Evolutionary conservation across 1,284 basidiomycete species (phyloP), one percentile per base, ranked within the genome.

Genomic region (Ustilago cynodontis): DNA sequence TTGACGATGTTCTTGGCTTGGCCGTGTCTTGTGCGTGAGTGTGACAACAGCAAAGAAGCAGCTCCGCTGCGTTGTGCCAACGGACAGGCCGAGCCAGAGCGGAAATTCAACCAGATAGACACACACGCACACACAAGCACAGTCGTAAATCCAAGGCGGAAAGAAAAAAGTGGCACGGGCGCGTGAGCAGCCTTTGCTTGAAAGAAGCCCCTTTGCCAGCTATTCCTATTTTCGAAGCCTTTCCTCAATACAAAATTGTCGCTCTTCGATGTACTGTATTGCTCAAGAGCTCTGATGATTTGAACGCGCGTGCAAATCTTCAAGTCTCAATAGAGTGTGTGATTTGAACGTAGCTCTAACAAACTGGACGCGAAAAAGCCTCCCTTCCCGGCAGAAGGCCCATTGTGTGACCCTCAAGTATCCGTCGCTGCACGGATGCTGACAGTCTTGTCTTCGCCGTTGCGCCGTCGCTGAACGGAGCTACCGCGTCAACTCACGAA

Each of bases 141-240:
- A 35, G 14, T 53, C 51, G 16, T 39, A 33, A 55, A 14, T 7
- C 52, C 0, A 39, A 39, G 28, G 52, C 53, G 14, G 7, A 43
- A 35, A 35, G 29, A 9, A 20, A 58, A 29, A 37, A 29, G 54
- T 64, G 63, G 64, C 64, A 59, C 51, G 64, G 24, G 64, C 64
- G 64, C 64, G 64, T 65, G 64, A 65, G 64, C 55, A n/a, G 10
- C 20, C 20, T 10, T 43, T 20, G 16, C 37, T n/a, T 18, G n/a
- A 33, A 3, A 45, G 22, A 33, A 54, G 39, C 31, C 47, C 47
- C 47, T 49, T 24, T 43, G n/a, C n/a, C 41, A 43, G 41, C 41
- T 49, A 22, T 49, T 26, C 24, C 26, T 28, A 26, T 28, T 49
- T 49, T 49, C 24, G 47, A 26, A n/a, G 37, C 37, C 18, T 24